Base-by-base conservation (phyloP, 225 moss, liverwort and hornwort species). In the Bryoerythrophyllum caledonicum region DNA sequence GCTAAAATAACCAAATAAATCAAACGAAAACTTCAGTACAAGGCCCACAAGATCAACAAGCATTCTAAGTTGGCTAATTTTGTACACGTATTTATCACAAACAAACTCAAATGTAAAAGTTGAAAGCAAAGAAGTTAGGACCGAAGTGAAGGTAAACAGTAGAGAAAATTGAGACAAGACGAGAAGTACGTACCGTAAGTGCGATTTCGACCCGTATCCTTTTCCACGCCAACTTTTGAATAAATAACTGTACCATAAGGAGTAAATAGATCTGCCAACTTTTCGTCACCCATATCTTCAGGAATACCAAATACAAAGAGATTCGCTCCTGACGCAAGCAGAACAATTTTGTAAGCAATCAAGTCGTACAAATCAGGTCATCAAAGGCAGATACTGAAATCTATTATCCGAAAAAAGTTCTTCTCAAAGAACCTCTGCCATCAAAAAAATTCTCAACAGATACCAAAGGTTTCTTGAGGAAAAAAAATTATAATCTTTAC, bases 251-350 rank as follows among this genome's bases (percentile, higher is more conserved):
- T 74, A 63, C 89, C 89, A 60, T 71, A 89, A 28, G 87, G 84
- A 79, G 82, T 63, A 74, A 89, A 89, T 69, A 89, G 75, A 32
- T 89, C 89, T 69, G 86, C 86, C 71, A 89, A 72, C 77, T 89
- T 89, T 75, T 89, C 84, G 69, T 89, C 89, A 53, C 84, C 86
- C 89, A 86, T 82, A 56, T 89, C 89, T 80, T 89, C 89, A 82
- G 89, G 86, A 78, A 89, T 86, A 38, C 89, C 89, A 67, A 89
- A 89, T 23, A 89, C 82, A 71, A 89, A 89, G 35, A 89, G 83
- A 77, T 89, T 89, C 24, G 86, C 84, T 44, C 89, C 89, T 89
- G 81, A 75, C 32, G 27, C 67, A 75, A 65, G 72, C 44, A 82
- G 21, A 54, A 58, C 8, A 44, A 7, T 20, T 48, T 43, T 62